Base-by-base conservation (phyloP, 352 stramenopile species). In the Phytophthora crassamura region DNA sequence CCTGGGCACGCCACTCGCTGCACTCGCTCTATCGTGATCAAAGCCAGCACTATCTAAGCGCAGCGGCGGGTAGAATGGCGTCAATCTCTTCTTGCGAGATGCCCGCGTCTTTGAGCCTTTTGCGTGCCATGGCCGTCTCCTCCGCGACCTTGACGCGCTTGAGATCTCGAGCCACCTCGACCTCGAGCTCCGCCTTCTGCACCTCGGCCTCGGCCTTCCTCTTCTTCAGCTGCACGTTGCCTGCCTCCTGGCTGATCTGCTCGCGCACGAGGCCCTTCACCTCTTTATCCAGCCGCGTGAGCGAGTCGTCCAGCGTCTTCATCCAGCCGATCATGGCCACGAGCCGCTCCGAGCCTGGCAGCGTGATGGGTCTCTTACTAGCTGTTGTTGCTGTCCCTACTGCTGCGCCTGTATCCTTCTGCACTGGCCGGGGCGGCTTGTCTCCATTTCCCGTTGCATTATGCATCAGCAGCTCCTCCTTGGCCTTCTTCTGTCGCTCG, bases 11-110 rank as follows among this genome's bases (percentile, higher is more conserved):
- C 25, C 25, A 30, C 25, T 30, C 25, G 25, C 25, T 30, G 25
- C 25, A 30, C 25, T 30, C 25, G 25, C 35, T 61, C 33, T 50
- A 57, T 68, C 35, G 9, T 33, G 34, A 51, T 25, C 39, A 38
- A 10, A 15, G 16, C 18, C 34, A 30, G 28, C 16, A 42, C 63
- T 69, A 67, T 67, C 48, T 60, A 63, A 30, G 25, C 3, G 57
- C 40, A 57, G 46, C 64, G 14, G 57, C 49, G 4, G 65, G 65
- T 34, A 78, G 34, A 43, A 72, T 61, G 2, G 32, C 45, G 48
- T 75, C 66, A 41, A 78, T 72, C 61, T 78, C 70, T 40, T 69
- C 16, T 32, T 75, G 60, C 25, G 65, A 64, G 7, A 75, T 63
- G 6, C 70, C 70, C 43, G 70, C 70, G 43, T 78, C 70, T 40